Evolutionary conservation across 2,329 filamentous ascomycete species (phyloP), one percentile per base, ranked within the genome.

Genomic region (Cercospora beticola): DNA sequence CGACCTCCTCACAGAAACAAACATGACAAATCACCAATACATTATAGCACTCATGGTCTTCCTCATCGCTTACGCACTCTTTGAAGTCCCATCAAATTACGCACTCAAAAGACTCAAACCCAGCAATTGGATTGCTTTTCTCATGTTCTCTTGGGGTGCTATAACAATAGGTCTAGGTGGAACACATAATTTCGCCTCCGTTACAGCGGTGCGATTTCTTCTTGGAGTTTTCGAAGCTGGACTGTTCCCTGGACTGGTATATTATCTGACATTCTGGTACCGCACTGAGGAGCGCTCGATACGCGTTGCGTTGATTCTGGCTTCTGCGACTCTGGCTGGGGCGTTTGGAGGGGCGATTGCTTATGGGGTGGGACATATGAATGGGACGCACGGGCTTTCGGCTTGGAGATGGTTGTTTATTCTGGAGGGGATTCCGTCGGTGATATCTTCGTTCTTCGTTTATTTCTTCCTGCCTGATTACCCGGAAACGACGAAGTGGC

Each of bases 321-420:
- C 72, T 7, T 77, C 76, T 18, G 77, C 76, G 5, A 75, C 76
- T 12, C 62, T 78, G 3, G 77, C 77, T 10, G 76, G 77, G 2
- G 77, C 77, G 9, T 79, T 79, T 65, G 76, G 77, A 36, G 77
- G 77, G 2, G 76, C 78, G 12, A 75, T 78, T 16, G 77, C 77
- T 1, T 78, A 75, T 59, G 86, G 82, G 12, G 87, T 88, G 59
- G 78, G 83, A 3, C 82, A 86, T 72, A 87, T 88, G 84, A 77
- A 82, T 66, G 83, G 84, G 14, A 75, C 87, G 2, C 86, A 82
- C 26, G 87, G 86, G 0, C 84, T 84, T 52, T 68, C 63, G 33
- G 90, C 89, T 1, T 94, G 92, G 92, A 63, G 68, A 30, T 93
- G 91, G 91, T 92, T 94, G 54, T 94, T 94, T 77, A 90, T 93